Evolutionary conservation across 2,329 filamentous ascomycete species (phyloP), one percentile per base, ranked within the genome.

Genomic region (Pseudocercospora fuligena): DNA sequence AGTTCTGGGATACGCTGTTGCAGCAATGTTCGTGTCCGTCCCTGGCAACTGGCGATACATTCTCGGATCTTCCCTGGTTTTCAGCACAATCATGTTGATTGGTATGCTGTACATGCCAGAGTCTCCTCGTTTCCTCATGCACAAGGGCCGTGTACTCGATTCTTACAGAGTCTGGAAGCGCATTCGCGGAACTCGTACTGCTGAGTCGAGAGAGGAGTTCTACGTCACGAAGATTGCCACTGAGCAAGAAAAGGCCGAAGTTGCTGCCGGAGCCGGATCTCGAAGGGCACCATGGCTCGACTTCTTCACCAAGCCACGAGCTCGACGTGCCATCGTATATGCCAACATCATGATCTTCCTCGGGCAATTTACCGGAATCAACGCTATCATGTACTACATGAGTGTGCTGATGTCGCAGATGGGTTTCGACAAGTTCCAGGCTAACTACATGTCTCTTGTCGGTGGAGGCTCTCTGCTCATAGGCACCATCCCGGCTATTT

Each of bases 361-460:
- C 0, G 90, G 90, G 0, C 90, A 92, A 72, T 83, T 92, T 43
- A 92, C 89, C 0, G 56, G 57, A 14, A 64, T 69, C n/a, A 72
- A 68, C 43, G 68, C 68, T 1, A 70, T 70, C 21, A 73, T 72
- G 84, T 92, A 92, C 79, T 92, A 91, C 80, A 90, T 92, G 89
- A 84, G 82, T 0, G 83, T 87, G 0, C 80, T 92, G 6, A 91
- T 92, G 88, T 80, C 79, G 59, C 85, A 89, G 73, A 88, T 92
- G 51, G 89, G 89, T 12, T 92, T 92, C 78, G 77, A 88, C 72
- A 78, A 84, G 7, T 83, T 86, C 65, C 78, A 89, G 59, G 80
- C 88, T 16, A 90, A 89, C 66, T 92, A 91, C 82, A 92, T 92
- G 90, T 91, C 89, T 0, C 84, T 92, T 0, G 89, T 92, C 14